Conservation (phyloP, 805 yeast species). For the Monosporozyma servazzii region DNA sequence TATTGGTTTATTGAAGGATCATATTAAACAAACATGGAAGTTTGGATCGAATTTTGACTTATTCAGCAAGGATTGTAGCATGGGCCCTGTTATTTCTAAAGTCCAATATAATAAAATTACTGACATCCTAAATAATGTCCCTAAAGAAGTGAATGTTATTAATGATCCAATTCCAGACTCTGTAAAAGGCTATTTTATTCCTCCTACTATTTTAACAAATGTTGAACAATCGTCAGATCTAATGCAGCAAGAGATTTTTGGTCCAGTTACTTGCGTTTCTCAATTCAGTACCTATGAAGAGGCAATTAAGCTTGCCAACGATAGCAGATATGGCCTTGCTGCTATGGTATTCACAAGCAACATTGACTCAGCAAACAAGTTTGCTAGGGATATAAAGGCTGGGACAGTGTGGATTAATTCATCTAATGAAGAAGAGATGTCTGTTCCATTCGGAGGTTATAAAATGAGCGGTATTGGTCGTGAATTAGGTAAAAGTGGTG, state of each 20-base stretch:
- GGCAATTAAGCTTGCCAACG: slow-evolving; percentile 34
- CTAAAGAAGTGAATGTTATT: slow-evolving; percentile 22
- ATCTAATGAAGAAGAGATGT: slow-evolving; percentile 52
- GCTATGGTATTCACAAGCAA: slow-evolving; percentile 57
- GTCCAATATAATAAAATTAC: slow-evolving; percentile 36
- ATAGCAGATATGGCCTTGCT: slow-evolving; percentile 35
- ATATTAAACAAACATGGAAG: slow-evolving; percentile 37
- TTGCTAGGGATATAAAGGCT: slow-evolving; percentile 53
- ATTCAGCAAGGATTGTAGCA: slow-evolving; percentile 30
- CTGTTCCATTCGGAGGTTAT: slow-evolving; percentile 76
- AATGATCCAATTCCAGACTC: slow-evolving; percentile 16
- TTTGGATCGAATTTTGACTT: slow-evolving; percentile 50
- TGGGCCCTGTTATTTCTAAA: slow-evolving; percentile 47
- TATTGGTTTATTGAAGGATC: slow-evolving; percentile 31
- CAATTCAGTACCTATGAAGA: slow-evolving; percentile 33
- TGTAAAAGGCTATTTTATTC: slow-evolving; percentile 28
- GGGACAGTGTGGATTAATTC: slow-evolving; percentile 67
- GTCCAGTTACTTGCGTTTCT: slow-evolving; percentile 35
- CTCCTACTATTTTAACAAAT: slow-evolving; percentile 36
- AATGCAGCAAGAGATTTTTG: slow-evolving; percentile 37
- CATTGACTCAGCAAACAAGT: slow-evolving; percentile 50
- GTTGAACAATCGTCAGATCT: slow-evolving; percentile 32
- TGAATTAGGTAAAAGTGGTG: slow-evolving; percentile 69
- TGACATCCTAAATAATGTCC: slow-evolving; percentile 40
- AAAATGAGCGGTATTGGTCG: slow-evolving; percentile 75